A percentile compares a stretch with the other conserved stretches of the same genome.
Conservation (phyloP, 345 rosid species). For the Carallia pectinifolia region DNA sequence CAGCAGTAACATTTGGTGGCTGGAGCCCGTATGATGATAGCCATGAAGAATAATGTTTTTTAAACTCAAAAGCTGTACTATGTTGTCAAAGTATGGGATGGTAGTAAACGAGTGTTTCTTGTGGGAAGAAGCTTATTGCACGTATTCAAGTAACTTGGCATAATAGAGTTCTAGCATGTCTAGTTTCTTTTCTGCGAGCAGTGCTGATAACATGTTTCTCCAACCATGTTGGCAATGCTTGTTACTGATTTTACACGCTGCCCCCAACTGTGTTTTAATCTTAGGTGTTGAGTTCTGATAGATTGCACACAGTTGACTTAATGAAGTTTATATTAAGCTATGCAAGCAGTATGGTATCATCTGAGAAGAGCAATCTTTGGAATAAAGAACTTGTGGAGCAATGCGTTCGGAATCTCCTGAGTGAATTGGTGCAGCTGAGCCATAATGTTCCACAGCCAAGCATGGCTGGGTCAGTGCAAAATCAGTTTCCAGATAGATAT, state of each 20-base stretch:
- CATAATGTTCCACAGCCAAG: constrained; percentile 25
- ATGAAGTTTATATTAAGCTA: constrained; percentile 75
- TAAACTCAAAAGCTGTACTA: too few species aligned
- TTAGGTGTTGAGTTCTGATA: constrained; percentile 42
- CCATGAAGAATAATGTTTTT: too few species aligned
- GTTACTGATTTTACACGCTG: background rate
- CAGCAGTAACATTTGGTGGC: too few species aligned
- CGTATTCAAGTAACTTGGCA: too few species aligned
- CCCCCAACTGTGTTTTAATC: constrained; percentile 8
- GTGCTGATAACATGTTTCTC: background rate
- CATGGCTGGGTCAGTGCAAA: constrained; percentile 29
- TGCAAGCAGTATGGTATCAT: constrained; percentile 40
- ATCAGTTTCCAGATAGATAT: constrained; percentile 42
- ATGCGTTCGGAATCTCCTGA: constrained; percentile 59
- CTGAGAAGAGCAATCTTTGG: constrained; percentile 28
- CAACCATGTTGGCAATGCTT: background rate
- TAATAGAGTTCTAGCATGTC: too few species aligned
- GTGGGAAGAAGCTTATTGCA: too few species aligned
- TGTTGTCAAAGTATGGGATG: too few species aligned
- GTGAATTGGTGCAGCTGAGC: constrained; percentile 54
- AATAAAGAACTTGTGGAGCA: constrained; percentile 46
- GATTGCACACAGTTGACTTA: constrained; percentile 61
- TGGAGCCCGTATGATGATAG: too few species aligned
- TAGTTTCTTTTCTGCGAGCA: too few species aligned
- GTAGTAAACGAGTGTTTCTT: too few species aligned